A percentile compares a stretch with the other conserved stretches of the same genome.
These are phyloP conservation scores for Wickerhamomyces kurtzmanii DNA, from an alignment of 805 yeast genomes.

Conservation along the genomic window DNA sequence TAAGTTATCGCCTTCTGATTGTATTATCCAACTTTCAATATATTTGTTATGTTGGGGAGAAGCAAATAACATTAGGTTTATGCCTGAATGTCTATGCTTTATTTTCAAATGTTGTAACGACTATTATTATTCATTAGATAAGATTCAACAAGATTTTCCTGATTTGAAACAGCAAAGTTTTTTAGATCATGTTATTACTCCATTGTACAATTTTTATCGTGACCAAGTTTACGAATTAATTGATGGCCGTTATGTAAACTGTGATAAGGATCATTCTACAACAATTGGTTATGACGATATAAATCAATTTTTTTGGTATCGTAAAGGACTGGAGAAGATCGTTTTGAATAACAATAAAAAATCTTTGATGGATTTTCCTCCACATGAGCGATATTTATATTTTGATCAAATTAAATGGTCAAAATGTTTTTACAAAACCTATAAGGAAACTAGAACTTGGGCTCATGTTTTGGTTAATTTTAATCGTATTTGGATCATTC, in stretches of 20 bases:
- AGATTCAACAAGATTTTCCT: conserved; percentile 19
- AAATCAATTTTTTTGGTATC: conserved; percentile 82
- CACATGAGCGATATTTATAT: conserved; percentile 43
- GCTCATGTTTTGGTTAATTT: conserved; percentile 63
- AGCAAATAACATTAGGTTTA: conserved; percentile 74
- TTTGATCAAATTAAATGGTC: conserved; percentile 57
- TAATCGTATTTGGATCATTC: conserved; percentile 74
- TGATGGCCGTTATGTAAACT: conserved; percentile 32
- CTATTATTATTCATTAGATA: conserved; percentile 40
- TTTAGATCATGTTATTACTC: conserved; percentile 64
- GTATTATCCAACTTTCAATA: conserved; percentile 54
- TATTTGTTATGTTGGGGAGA: conserved; percentile 85
- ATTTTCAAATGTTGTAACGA: conserved; percentile 76
- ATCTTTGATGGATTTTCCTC: conserved; percentile 41
- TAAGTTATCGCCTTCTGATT: conserved; percentile 38
- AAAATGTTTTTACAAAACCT: conserved; percentile 64
- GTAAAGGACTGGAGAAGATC: conserved; percentile 55
- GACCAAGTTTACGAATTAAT: conserved; percentile 39
- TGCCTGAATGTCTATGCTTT: conserved; percentile 86
- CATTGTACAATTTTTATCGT: conserved; percentile 53
- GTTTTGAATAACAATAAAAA: conserved; percentile 31
- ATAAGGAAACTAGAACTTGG: conserved; percentile 69
- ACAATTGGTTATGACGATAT: conserved; percentile 85
- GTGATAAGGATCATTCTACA: conserved; percentile 55
- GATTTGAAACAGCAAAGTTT: conserved; percentile 27